Evolutionary conservation across 2,329 filamentous ascomycete genomes (phyloP).

Genomic region (Cyanodermella asteris): DNA sequence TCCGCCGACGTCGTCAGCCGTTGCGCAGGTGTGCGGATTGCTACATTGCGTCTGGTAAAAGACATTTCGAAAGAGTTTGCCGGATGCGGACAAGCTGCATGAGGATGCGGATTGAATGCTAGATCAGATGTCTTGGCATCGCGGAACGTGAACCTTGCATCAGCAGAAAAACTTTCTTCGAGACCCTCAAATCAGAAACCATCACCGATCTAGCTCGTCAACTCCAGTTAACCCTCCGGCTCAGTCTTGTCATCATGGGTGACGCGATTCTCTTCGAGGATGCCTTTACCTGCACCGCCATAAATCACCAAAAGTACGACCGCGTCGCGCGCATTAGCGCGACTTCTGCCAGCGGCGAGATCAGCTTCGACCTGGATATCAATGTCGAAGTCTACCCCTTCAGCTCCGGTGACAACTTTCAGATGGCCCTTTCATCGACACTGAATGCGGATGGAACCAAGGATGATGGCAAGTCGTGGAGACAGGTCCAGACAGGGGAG

Average conservation of each 20-base stretch:
- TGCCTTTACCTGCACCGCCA: constrained; percentile 57
- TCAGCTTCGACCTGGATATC: constrained; percentile 69
- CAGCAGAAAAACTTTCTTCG: too few relatives aligned
- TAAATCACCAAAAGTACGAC: constrained; percentile 82
- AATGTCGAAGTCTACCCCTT: constrained; percentile 83
- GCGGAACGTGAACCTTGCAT: too few relatives aligned
- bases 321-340: constrained; percentile 71
- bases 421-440: constrained; percentile 65
- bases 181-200: too few relatives aligned
- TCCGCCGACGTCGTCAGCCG: constrained; percentile 9
- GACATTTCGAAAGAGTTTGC: constrained; percentile 32
- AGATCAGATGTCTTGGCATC: too few relatives aligned
- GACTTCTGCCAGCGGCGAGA: constrained; percentile 51
- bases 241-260: constrained; percentile 40
- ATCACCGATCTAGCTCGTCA: too few relatives aligned
- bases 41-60: constrained; percentile 46
- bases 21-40: constrained; percentile 20
- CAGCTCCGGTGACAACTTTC: constrained; percentile 49
- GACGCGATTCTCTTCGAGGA: constrained; percentile 91
- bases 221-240: too few relatives aligned
- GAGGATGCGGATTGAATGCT: too few relatives aligned
- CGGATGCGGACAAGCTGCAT: too few relatives aligned
- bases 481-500: constrained; percentile 40
- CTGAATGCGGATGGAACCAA: constrained; percentile 70
- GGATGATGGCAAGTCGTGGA: constrained; percentile 56